Percentiles rank a stretch among this genome's conserved stretches.
Conservation (phyloP, 2,329 filamentous ascomycete genomes). For the Akanthomyces lecanii region DNA sequence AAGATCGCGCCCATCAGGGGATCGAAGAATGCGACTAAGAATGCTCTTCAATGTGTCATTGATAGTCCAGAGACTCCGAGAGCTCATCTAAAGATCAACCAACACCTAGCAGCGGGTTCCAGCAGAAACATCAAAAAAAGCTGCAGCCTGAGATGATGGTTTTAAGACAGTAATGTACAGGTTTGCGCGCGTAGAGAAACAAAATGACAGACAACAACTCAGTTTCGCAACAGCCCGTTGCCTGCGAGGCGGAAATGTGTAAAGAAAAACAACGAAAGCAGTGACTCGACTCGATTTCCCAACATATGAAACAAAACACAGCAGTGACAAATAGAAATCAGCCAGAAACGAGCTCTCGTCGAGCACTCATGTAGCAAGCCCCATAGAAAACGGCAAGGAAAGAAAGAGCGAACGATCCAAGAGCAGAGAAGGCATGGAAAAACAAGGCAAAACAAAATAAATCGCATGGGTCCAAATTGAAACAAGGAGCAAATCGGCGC, state of each 20-base stretch:
- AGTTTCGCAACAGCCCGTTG: conserved; percentile 10
- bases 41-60: conserved; percentile 13
- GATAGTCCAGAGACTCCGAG: conserved; percentile 11
- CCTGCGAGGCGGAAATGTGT: conserved; percentile 12
- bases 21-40: neutral
- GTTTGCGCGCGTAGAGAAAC: conserved; percentile 30
- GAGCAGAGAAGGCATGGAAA: neutral
- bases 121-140: conserved; percentile 32
- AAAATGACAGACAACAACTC: conserved; percentile 7
- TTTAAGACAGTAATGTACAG: conserved; percentile 53
- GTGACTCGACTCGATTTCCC: conserved; percentile 8
- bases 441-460: conserved; percentile 20
- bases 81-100: conserved; percentile 14
- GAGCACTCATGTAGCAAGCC: neutral
- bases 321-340: conserved; percentile 4
- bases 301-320: conserved; percentile 9
- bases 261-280: conserved; percentile 4
- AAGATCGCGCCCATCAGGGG: neutral
- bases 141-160: conserved; percentile 41
- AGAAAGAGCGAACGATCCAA: neutral
- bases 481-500: conserved; percentile 6
- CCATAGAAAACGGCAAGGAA: neutral
- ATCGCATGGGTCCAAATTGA: conserved; percentile 19
- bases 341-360: conserved; percentile 1
- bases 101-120: conserved; percentile 22